A percentile compares a stretch with the other conserved stretches of the same genome.
These are phyloP conservation scores for Sugiyamaella floridensis DNA, from an alignment of 805 yeast species.

Conservation along the genomic window DNA sequence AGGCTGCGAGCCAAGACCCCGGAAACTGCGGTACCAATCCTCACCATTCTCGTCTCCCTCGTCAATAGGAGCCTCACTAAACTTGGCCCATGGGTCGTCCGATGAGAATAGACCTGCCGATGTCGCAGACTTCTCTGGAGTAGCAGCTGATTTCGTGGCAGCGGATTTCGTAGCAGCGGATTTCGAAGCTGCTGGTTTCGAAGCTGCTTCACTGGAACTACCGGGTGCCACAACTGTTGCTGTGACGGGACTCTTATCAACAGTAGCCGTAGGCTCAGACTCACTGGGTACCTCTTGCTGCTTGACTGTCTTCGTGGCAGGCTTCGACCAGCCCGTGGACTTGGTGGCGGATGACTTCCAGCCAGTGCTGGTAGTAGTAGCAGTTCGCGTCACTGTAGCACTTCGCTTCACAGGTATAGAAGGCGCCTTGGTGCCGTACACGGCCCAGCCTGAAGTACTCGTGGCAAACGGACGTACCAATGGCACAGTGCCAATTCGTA, in stretches of 20 bases:
- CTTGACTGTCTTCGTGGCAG: neutral
- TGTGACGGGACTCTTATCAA: neutral
- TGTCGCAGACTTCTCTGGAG: neutral
- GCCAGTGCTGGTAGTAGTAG: neutral
- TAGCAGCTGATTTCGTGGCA: neutral
- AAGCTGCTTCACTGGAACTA: neutral
- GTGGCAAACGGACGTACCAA: neutral
- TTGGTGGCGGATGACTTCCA: neutral
- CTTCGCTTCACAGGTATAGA: neutral
- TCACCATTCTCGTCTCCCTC: conserved; percentile 12
- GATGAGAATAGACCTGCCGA: neutral
- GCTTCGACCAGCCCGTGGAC: neutral
- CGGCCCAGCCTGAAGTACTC: neutral
- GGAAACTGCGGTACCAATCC: conserved; percentile 82
- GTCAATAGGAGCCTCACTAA: conserved; percentile 5
- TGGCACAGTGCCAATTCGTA: neutral
- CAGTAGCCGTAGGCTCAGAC: neutral
- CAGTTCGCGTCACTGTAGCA: neutral
- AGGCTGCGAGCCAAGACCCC: conserved; percentile 76
- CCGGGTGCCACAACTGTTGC: neutral
- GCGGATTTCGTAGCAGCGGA: neutral
- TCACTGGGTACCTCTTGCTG: neutral
- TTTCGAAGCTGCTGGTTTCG: neutral
- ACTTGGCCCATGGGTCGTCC: neutral
- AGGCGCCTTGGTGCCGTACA: neutral